phyloP scores from a whole-genome alignment of 768 basidiomycete species.

The Pisolithus sp. region DNA sequence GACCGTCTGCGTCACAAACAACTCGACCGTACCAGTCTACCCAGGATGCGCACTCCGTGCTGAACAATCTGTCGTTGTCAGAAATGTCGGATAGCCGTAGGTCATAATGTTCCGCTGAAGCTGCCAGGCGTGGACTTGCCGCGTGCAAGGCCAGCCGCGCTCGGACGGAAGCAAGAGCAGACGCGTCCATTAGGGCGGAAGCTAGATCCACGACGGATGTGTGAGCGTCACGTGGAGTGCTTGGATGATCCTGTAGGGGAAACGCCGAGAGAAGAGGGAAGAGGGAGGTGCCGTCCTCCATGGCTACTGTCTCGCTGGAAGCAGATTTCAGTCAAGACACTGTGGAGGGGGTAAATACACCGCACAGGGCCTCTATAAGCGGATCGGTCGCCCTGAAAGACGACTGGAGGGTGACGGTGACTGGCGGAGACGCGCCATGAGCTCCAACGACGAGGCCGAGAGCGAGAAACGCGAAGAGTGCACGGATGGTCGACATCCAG shows the following conservation, averaged over 20 bases:
- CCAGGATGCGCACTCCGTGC: conserved; percentile 56
- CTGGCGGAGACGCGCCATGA: conserved; percentile 24
- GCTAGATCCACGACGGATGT: conserved; percentile 33
- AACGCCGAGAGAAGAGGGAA: conserved; percentile 65
- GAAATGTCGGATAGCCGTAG: conserved; percentile 25
- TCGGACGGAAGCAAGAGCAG: conserved; percentile 50
- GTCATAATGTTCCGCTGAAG: conserved; percentile 71
- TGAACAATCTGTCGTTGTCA: conserved; percentile 20
- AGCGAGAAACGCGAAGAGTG: too few relatives aligned
- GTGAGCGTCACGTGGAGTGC: conserved; percentile 46
- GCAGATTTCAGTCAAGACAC: background rate
- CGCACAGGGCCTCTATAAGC: conserved; percentile 25
- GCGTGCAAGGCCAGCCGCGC: conserved; percentile 74
- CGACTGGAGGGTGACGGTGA: conserved; percentile 23
- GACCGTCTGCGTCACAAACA: conserved; percentile 59
- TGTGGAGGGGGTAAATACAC: background rate
- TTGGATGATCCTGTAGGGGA: conserved; percentile 40
- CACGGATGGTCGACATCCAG: too few relatives aligned
- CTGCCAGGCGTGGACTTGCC: conserved; percentile 74
- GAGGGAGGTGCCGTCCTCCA: conserved; percentile 67
- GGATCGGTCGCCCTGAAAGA: conserved; percentile 23
- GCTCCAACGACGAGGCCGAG: conserved; percentile 2
- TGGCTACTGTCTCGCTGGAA: conserved; percentile 72
- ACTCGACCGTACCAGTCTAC: conserved; percentile 78
- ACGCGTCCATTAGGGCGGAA: conserved; percentile 39